phyloP scores from a whole-genome alignment of 1,284 basidiomycete genomes.

The Golubevia pallescens region DNA sequence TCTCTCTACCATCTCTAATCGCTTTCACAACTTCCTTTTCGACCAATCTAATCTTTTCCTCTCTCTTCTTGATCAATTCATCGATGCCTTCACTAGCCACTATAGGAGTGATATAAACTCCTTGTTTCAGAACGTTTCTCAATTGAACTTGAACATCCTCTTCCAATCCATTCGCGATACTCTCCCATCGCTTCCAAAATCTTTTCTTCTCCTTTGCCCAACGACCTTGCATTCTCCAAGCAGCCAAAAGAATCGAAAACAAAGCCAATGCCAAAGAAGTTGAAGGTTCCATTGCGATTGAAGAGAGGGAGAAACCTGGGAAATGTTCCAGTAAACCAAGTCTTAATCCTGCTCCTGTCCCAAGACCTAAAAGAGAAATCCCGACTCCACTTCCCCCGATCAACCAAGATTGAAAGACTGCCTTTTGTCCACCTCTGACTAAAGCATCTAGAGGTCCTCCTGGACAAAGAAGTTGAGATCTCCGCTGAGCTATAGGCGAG shows the following conservation, averaged over 20 bases:
- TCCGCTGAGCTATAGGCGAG: conserved; percentile 8
- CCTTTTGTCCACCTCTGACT: conserved; percentile 26
- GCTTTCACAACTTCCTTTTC: neutral
- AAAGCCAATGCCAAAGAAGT: conserved; percentile 38
- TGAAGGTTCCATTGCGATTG: conserved; percentile 30
- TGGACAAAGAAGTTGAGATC: conserved; percentile 29
- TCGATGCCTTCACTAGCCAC: neutral
- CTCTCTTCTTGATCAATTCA: neutral
- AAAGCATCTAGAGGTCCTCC: conserved; percentile 37
- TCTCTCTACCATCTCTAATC: neutral
- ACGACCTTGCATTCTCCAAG: conserved; percentile 44
- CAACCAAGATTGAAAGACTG: conserved; percentile 12
- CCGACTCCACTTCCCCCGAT: conserved; percentile 14
- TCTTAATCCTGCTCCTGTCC: conserved; percentile 15
- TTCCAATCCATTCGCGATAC: conserved; percentile 35
- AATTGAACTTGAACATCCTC: conserved; percentile 30
- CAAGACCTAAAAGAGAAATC: conserved; percentile 9
- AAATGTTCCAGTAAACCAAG: neutral
- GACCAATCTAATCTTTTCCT: neutral
- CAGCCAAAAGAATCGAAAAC: conserved; percentile 26
- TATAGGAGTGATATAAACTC: neutral
- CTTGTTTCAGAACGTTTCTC: neutral
- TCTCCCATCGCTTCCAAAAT: conserved; percentile 49
- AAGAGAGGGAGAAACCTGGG: conserved; percentile 4
- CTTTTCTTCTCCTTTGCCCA: conserved; percentile 32